phyloP scores from a whole-genome alignment of 805 yeast genomes.

The Zygotorulaspora sp. region DNA sequence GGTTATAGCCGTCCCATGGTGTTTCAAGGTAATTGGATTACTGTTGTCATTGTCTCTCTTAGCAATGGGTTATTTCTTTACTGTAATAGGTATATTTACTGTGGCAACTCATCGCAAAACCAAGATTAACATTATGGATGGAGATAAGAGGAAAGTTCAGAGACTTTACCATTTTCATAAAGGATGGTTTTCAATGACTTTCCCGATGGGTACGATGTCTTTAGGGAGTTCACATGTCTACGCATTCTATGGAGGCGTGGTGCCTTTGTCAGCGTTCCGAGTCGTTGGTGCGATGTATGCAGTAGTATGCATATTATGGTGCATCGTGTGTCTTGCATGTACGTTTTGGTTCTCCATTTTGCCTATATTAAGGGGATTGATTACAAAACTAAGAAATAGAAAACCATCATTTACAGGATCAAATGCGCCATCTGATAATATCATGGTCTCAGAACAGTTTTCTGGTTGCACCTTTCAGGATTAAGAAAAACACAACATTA shows the following conservation, averaged over 20 bases:
- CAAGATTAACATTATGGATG: conserved; percentile 22
- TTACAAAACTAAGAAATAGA: too few species aligned
- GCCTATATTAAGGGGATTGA: too few species aligned
- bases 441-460: too few species aligned
- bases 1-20: conserved; percentile 27
- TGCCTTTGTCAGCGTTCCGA: conserved; percentile 49
- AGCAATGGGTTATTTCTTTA: conserved; percentile 58
- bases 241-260: conserved; percentile 37
- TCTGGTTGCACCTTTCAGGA: too few species aligned
- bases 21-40: conserved; percentile 36
- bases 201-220: conserved; percentile 84
- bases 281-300: conserved; percentile 62
- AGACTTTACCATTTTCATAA: conserved; percentile 42
- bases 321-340: conserved; percentile 38
- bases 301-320: conserved; percentile 44
- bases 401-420: too few species aligned
- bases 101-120: conserved; percentile 17
- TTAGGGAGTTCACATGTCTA: conserved; percentile 54
- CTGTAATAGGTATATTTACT: conserved; percentile 39
- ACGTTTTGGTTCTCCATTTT: conserved; percentile 7
- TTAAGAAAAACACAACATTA: too few species aligned
- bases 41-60: conserved; percentile 43
- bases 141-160: conserved; percentile 1
- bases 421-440: too few species aligned
- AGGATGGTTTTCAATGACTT: conserved; percentile 80